phyloP scores from a whole-genome alignment of 768 basidiomycete species.

The Collybia nuda region DNA sequence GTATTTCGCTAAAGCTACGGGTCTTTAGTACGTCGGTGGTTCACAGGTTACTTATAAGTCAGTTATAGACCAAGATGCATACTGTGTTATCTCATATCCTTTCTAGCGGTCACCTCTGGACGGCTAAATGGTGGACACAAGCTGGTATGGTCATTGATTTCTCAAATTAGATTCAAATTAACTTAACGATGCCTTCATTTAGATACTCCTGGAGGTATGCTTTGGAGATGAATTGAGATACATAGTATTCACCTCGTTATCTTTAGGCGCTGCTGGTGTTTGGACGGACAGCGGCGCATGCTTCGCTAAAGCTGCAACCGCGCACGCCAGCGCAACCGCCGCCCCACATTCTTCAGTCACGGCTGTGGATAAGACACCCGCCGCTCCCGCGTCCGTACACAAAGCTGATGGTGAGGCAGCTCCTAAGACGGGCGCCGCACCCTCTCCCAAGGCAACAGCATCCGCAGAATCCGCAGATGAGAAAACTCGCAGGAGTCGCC shows the following conservation, averaged over 20 bases:
- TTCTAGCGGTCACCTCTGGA: slow-evolving; percentile 48
- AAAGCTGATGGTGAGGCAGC: slow-evolving; percentile 1
- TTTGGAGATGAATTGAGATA: background rate
- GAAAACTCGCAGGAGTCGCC: too few relatives aligned
- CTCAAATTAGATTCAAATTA: background rate
- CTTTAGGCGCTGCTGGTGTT: slow-evolving; percentile 26
- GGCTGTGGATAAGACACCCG: background rate
- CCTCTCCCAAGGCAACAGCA: background rate
- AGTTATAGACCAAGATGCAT: slow-evolving; percentile 9
- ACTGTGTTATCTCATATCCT: background rate
- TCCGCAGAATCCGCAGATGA: slow-evolving; percentile 1
- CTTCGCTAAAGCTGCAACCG: slow-evolving; percentile 2
- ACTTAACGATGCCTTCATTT: background rate
- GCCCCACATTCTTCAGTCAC: background rate
- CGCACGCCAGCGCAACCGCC: background rate
- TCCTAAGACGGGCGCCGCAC: slow-evolving; percentile 6
- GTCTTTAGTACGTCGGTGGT: slow-evolving; percentile 41
- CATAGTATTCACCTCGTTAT: background rate
- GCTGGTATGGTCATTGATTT: slow-evolving; percentile 22
- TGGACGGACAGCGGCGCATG: slow-evolving; percentile 35
- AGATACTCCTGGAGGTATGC: slow-evolving; percentile 31
- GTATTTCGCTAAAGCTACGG: background rate
- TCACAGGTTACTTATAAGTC: slow-evolving; percentile 39
- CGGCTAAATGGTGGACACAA: slow-evolving; percentile 48
- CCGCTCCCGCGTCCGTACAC: background rate